Conservation (phyloP, 1,139 yeast genomes). For the Geotrichum klebahnii region DNA sequence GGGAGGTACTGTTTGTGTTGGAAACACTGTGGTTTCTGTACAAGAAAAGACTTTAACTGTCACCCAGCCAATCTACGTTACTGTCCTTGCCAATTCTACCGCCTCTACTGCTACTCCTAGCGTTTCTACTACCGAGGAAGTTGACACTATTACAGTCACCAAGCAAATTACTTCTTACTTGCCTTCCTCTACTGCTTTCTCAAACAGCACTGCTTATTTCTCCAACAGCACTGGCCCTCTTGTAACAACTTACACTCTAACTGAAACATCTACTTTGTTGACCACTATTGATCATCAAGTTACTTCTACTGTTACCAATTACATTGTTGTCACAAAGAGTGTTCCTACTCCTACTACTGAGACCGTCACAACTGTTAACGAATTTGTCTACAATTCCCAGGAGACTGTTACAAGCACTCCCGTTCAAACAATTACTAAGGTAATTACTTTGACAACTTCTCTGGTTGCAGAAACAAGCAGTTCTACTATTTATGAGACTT, state of each 20-base stretch:
- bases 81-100: conserved; percentile 7
- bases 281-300: conserved; percentile 4
- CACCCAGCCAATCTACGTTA: conserved; percentile 14
- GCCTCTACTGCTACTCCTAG: neutral
- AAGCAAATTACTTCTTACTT: conserved; percentile 1
- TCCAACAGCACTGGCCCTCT: neutral
- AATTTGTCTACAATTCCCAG: conserved; percentile 13
- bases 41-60: conserved; percentile 12
- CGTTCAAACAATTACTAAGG: conserved; percentile 4
- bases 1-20: conserved; percentile 13
- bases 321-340: conserved; percentile 9
- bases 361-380: conserved; percentile 13
- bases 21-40: conserved; percentile 7
- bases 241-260: neutral
- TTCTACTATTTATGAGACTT: conserved; percentile 6
- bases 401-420: conserved; percentile 11
- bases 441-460: conserved; percentile 11
- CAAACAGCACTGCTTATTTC: neutral
- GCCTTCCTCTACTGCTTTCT: conserved; percentile 3
- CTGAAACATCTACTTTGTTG: neutral
- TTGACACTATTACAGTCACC: conserved; percentile 14
- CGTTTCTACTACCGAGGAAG: conserved; percentile 3
- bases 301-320: conserved; percentile 20
- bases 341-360: neutral
- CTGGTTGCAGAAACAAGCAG: conserved; percentile 1